Base-by-base conservation (phyloP, 352 stramenopile species). In the Chrysophaeum taylorii region DNA sequence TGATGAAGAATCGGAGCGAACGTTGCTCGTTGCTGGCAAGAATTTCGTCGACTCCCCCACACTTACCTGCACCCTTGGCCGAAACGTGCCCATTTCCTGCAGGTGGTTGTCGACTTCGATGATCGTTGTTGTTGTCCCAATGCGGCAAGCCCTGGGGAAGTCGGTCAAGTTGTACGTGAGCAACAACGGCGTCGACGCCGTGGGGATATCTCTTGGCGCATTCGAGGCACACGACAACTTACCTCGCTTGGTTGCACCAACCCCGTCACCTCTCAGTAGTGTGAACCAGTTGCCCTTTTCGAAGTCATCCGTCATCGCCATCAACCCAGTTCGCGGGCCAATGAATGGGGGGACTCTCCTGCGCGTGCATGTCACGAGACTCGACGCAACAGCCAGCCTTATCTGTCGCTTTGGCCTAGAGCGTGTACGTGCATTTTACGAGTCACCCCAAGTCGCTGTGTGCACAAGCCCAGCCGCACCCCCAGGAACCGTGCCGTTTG, bases 51-150 rank as follows among this genome's bases (percentile, higher is more conserved):
- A 76, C 36, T 38, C 70, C 31, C 31, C 69, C 52, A 76, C 74
- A 33, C 50, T 78, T 29, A 62, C 70, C 16, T 84, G 79, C 64
- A 66, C 73, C 64, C 80, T 82, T 61, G 77, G 71, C 37, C 38
- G 38, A 35, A 67, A 66, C 52, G 21, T 63, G 18, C 54, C 69
- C 43, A 9, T 69, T 48, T 69, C 62, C 7, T 63, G 41, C 36
- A 80, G 73, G 60, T 73, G 63, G 37, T 54, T 84, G 27, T 64
- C 52, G 18, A 81, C 69, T 68, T 71, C 31, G 67, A 76, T 23
- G 77, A 76, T 50, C 45, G 66, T 33, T 33, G 78, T 35, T 25
- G 57, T 23, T 9, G 21, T 41, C 31, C 48, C 35, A 27, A 69
- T 31, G 48, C 52, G 31, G 50, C n/a, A 25, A 9, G 36, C 25